A percentile compares a stretch with the other conserved stretches of the same genome.
These are phyloP conservation scores for Amanita phalloides DNA, from an alignment of 768 basidiomycete genomes.

Conservation along the genomic window DNA sequence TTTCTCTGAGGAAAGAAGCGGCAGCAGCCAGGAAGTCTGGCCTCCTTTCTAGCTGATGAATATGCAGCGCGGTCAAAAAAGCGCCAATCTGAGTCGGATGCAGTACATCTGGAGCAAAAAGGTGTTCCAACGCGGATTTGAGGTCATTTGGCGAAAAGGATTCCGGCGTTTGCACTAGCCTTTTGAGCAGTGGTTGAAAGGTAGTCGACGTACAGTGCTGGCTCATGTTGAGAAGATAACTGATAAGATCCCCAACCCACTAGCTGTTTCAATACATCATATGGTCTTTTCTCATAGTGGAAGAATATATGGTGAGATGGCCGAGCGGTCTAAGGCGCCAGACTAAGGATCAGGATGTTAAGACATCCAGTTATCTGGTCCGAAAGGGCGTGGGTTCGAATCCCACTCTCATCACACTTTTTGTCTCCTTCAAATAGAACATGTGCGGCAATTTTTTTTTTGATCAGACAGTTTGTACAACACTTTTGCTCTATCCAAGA, in stretches of 20 bases:
- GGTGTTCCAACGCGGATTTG: slow-evolving; percentile 57
- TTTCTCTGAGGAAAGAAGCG: slow-evolving; percentile 61
- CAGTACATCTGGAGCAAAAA: slow-evolving; percentile 55
- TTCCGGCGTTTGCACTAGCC: slow-evolving; percentile 72
- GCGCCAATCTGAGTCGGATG: slow-evolving; percentile 76
- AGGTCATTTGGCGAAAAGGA: slow-evolving; percentile 75
- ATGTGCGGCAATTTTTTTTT: no score
- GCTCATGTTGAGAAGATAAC: neutral
- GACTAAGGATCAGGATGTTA: slow-evolving; percentile 35
- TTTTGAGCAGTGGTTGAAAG: slow-evolving; percentile 72
- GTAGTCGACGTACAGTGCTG: slow-evolving; percentile 23
- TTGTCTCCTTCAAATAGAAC: neutral
- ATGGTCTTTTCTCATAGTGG: no score
- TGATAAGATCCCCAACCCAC: neutral
- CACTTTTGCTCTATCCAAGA: no score
- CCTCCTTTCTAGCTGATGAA: slow-evolving; percentile 66
- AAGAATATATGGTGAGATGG: slow-evolving; percentile 42
- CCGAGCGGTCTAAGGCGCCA: slow-evolving; percentile 74
- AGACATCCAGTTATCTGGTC: neutral
- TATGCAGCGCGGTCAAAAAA: slow-evolving; percentile 79
- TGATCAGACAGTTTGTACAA: no score
- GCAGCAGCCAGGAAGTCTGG: slow-evolving; percentile 74
- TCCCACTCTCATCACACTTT: slow-evolving; percentile 40
- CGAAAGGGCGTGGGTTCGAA: slow-evolving; percentile 44
- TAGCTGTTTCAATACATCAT: no score